These are phyloP conservation scores for Entamoeba histolytica DNA, from an alignment of 208 protist species.

Conservation along the genomic window DNA sequence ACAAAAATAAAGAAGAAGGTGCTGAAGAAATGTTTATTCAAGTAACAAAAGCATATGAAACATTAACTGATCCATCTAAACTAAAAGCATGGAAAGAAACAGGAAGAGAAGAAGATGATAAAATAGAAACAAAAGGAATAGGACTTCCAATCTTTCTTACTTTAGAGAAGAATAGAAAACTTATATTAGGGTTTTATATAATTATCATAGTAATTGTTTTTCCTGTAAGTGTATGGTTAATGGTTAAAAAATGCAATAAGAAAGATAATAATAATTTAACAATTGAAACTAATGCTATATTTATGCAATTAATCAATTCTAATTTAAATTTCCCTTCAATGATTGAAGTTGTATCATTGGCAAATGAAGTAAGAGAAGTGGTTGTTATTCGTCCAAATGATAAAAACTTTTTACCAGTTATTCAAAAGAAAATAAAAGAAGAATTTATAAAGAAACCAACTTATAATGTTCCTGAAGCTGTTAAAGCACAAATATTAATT, in stretches of 20 bases:
- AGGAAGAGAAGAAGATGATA: not conserved
- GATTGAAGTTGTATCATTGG: not conserved
- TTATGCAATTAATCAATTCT: not conserved
- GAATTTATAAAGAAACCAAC: not conserved
- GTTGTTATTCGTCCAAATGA: not conserved
- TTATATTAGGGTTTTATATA: not conserved
- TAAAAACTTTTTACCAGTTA: not conserved
- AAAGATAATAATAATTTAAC: not conserved
- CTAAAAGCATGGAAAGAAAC: not conserved
- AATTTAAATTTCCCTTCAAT: not conserved
- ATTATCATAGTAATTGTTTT: not conserved
- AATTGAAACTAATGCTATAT: not conserved
- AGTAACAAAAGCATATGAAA: not conserved
- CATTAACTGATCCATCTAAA: not conserved
- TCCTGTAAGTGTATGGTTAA: not conserved
- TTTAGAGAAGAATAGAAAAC: not conserved
- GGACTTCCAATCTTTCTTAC: not conserved
- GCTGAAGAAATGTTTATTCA: constrained; percentile 1
- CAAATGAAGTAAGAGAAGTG: not conserved
- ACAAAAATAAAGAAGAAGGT: not conserved
- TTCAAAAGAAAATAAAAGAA: not conserved
- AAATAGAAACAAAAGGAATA: not conserved
- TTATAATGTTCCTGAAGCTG: not conserved
- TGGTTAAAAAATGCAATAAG: not conserved
- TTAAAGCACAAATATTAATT: not conserved